Percentiles rank a stretch among this genome's conserved stretches.
These are phyloP conservation scores for Crassisporium funariophilum DNA, from an alignment of 768 basidiomycete genomes.

Conservation along the genomic window DNA sequence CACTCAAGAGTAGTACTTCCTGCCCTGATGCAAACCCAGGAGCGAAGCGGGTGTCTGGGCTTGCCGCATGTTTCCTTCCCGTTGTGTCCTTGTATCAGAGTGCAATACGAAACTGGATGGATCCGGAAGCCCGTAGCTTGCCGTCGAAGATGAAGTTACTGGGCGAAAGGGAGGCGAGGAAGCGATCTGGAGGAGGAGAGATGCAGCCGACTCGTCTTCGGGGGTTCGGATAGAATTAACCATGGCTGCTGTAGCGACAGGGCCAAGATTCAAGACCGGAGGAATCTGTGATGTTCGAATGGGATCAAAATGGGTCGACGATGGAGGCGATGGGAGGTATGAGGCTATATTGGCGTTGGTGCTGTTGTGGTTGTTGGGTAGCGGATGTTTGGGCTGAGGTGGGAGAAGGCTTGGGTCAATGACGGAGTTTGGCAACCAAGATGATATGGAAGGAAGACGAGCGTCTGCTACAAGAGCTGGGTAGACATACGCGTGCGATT, in stretches of 20 bases:
- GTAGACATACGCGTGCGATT: slow-evolving; percentile 5
- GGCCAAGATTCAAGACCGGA: slow-evolving; percentile 43
- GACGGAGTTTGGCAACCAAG: slow-evolving; percentile 58
- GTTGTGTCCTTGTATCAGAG: slow-evolving; percentile 1
- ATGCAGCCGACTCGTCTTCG: slow-evolving; percentile 73
- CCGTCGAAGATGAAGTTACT: slow-evolving; percentile 4
- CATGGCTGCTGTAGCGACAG: slow-evolving; percentile 11
- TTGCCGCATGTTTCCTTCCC: slow-evolving; percentile 9
- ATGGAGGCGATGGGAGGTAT: slow-evolving; percentile 58
- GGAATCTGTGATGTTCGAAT: slow-evolving; percentile 37
- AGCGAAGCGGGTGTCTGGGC: slow-evolving; percentile 36
- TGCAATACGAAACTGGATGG: slow-evolving; percentile 16
- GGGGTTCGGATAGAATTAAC: slow-evolving; percentile 40
- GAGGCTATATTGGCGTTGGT: no score
- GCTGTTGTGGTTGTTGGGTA: slow-evolving; percentile 16
- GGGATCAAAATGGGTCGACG: slow-evolving; percentile 54
- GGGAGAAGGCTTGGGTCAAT: slow-evolving; percentile 31
- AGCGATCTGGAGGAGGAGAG: slow-evolving; percentile 66
- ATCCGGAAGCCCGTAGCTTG: slow-evolving; percentile 7
- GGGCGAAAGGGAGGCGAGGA: slow-evolving; percentile 39
- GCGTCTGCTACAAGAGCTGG: slow-evolving; percentile 16
- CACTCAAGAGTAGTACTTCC: no score
- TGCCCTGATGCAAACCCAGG: slow-evolving; percentile 27
- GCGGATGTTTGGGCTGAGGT: slow-evolving; percentile 9
- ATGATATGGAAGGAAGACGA: slow-evolving; percentile 67